Percentiles rank a stretch among this genome's conserved stretches.
Conservation (phyloP, 768 basidiomycete species). For the Termitomyces sp. region DNA sequence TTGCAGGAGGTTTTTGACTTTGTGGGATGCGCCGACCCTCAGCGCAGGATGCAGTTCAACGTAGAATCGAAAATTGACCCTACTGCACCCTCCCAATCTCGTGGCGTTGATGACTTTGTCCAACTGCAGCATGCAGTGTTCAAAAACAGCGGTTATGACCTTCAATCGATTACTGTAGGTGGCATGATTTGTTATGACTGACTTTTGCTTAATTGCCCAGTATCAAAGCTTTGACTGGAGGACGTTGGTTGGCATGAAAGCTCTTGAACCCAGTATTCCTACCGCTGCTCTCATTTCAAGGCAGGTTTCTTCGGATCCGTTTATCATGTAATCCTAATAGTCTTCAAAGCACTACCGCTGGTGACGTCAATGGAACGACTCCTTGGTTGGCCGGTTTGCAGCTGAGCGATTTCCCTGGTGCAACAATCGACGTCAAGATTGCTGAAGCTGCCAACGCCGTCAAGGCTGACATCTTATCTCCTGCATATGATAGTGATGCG, state of each 20-base stretch:
- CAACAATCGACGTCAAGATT: conserved; percentile 50
- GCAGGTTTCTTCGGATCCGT: conserved; percentile 28
- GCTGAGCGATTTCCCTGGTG: conserved; percentile 59
- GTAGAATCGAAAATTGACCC: conserved; percentile 77
- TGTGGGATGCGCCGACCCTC: conserved; percentile 64
- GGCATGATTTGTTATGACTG: background rate
- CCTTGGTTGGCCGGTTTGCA: conserved; percentile 69
- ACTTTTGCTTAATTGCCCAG: conserved; percentile 25
- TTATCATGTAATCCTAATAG: background rate
- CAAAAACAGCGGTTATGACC: conserved; percentile 50
- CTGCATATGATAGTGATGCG: conserved; percentile 37
- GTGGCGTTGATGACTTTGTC: conserved; percentile 55
- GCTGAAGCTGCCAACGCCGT: conserved; percentile 66
- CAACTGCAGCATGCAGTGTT: conserved; percentile 56
- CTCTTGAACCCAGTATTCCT: conserved; percentile 48
- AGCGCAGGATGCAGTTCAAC: conserved; percentile 61
- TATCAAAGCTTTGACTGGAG: conserved; percentile 85
- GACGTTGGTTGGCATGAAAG: conserved; percentile 67
- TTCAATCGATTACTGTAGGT: conserved; percentile 55
- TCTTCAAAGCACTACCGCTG: conserved; percentile 32
- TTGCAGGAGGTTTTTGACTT: conserved; percentile 73
- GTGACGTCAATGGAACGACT: conserved; percentile 38
- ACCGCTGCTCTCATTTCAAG: conserved; percentile 65
- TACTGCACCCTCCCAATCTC: conserved; percentile 44
- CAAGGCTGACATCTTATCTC: conserved; percentile 61